Conservation (phyloP, 2,329 filamentous ascomycete species). For the Chrysoporthe deuterocubensis region DNA sequence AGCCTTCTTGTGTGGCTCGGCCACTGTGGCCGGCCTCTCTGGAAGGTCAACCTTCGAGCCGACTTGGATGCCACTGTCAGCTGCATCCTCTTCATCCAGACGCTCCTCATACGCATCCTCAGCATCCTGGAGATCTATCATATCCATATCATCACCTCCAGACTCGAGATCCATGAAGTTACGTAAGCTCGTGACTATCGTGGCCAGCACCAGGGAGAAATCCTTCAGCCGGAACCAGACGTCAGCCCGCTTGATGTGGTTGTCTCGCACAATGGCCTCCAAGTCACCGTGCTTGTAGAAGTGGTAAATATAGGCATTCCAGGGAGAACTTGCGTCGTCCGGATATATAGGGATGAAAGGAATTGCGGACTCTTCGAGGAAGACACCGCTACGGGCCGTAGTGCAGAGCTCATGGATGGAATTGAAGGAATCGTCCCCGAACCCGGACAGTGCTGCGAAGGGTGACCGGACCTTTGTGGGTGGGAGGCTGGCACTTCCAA, state of each 20-base stretch:
- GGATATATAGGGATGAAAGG: constrained; percentile 68
- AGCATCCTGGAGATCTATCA: constrained; percentile 49
- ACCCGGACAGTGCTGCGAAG: constrained; percentile 74
- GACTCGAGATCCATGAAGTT: constrained; percentile 58
- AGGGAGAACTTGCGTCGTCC: constrained; percentile 53
- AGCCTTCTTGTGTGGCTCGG: constrained; percentile 28
- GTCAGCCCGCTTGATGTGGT: constrained; percentile 67
- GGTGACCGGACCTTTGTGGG: constrained; percentile 61
- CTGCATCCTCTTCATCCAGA: constrained; percentile 48
- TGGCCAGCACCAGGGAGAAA: constrained; percentile 63
- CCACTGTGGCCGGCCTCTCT: neutral
- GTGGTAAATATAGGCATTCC: constrained; percentile 74
- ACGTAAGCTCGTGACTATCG: constrained; percentile 69
- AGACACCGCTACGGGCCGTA: constrained; percentile 68
- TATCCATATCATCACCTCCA: constrained; percentile 46
- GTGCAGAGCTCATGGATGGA: constrained; percentile 70
- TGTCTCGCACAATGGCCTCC: constrained; percentile 62
- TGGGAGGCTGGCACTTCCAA: constrained; percentile 35
- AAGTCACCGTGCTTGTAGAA: constrained; percentile 77
- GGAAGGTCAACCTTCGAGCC: neutral
- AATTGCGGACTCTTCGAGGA: constrained; percentile 74
- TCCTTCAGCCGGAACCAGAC: constrained; percentile 74
- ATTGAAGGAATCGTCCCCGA: constrained; percentile 61
- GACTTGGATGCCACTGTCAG: neutral
- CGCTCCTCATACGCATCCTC: constrained; percentile 40